These are phyloP conservation scores for Fusarium sp. DNA, from an alignment of 2,329 filamentous ascomycete species.

Conservation along the genomic window DNA sequence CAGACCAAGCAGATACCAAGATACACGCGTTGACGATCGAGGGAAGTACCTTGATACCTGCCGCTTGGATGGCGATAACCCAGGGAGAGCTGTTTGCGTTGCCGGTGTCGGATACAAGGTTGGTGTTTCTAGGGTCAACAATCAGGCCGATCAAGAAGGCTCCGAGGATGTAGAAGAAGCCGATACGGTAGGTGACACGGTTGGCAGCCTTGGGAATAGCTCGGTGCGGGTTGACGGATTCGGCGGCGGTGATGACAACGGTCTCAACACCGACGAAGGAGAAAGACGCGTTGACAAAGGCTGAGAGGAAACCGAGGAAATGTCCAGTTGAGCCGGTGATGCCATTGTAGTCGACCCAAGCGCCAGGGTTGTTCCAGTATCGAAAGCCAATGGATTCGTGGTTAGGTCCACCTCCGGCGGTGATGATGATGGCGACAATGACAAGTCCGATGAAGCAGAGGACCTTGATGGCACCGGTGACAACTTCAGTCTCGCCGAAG, in stretches of 20 bases:
- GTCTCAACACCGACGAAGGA: conserved; percentile 61
- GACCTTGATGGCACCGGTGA: conserved; percentile 71
- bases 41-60: conserved; percentile 73
- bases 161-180: conserved; percentile 71
- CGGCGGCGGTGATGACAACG: conserved; percentile 69
- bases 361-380: conserved; percentile 57
- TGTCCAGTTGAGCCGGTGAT: conserved; percentile 59
- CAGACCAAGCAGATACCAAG: conserved; percentile 74
- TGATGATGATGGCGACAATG: conserved; percentile 67
- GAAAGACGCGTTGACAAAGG: conserved; percentile 67
- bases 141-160: conserved; percentile 70
- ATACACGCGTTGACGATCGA: conserved; percentile 77
- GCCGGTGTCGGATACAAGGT: conserved; percentile 61
- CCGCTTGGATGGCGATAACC: conserved; percentile 77
- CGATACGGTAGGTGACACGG: conserved; percentile 70
- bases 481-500: conserved; percentile 73
- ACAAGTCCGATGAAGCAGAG: conserved; percentile 70
- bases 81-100: conserved; percentile 70
- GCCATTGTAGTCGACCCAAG: conserved; percentile 64
- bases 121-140: conserved; percentile 72
- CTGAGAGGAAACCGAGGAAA: conserved; percentile 69
- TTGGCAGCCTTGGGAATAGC: conserved; percentile 73
- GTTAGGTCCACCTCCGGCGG: conserved; percentile 67
- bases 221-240: conserved; percentile 71
- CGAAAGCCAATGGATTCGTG: conserved; percentile 60